A percentile compares a stretch with the other conserved stretches of the same genome.
Evolutionary conservation across 805 yeast species (phyloP).

Genomic region (Candida mattraensis): DNA sequence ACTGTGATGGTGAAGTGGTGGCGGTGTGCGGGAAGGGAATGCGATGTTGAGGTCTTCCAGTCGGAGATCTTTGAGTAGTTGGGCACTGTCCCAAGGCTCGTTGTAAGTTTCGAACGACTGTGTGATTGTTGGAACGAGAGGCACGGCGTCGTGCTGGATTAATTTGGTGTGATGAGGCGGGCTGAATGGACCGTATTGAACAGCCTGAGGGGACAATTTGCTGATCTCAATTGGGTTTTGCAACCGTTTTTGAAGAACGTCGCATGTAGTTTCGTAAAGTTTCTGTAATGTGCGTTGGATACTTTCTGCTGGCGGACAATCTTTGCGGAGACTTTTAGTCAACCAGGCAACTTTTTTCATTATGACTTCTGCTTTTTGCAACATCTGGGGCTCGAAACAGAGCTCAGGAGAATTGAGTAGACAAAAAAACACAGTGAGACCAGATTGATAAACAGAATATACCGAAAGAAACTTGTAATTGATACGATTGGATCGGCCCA

Average conservation of each 20-base stretch:
- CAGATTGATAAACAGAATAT: constrained; percentile 23
- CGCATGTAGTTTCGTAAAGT: constrained; percentile 7
- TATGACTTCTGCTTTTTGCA: constrained; percentile 6
- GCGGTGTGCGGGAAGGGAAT: background rate
- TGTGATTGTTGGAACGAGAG: background rate
- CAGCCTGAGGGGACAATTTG: background rate
- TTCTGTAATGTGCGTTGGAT: constrained; percentile 9
- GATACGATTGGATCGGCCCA: constrained; percentile 10
- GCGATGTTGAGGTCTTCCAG: constrained; percentile 2
- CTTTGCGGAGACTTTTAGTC: constrained; percentile 10
- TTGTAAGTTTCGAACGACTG: background rate
- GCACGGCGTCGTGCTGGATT: constrained; percentile 4
- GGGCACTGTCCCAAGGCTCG: constrained; percentile 4
- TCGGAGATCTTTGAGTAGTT: constrained; percentile 5
- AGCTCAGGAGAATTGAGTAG: constrained; percentile 20
- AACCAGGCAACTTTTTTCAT: constrained; percentile 8
- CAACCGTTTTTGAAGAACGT: constrained; percentile 7
- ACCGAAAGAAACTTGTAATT: constrained; percentile 26
- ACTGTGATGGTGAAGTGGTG: background rate
- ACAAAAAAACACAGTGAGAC: constrained; percentile 19
- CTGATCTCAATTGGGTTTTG: background rate
- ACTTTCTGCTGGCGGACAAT: constrained; percentile 24
- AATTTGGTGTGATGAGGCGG: constrained; percentile 1
- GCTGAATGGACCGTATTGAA: constrained; percentile 5
- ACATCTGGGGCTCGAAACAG: constrained; percentile 6